phyloP scores from a whole-genome alignment of 495 filamentous ascomycete species.

The Aeminium ludgeri region DNA sequence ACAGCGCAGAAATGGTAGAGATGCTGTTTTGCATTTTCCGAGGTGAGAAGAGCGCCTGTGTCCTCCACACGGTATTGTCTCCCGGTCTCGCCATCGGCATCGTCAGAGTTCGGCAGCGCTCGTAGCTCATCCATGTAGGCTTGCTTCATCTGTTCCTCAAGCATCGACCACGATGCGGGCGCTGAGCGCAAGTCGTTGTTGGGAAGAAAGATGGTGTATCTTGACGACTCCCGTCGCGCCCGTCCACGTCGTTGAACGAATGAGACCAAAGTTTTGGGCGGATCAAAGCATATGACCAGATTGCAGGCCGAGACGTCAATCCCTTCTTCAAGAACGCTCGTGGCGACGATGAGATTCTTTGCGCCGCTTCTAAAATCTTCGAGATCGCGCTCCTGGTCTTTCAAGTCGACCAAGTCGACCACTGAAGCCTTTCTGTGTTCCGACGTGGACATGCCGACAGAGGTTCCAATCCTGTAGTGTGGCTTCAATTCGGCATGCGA shows the following conservation, averaged over 20 bases:
- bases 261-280: slow-evolving; percentile 58
- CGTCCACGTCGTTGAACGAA: slow-evolving; percentile 81
- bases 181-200: slow-evolving; percentile 24
- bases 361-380: slow-evolving; percentile 49
- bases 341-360: slow-evolving; percentile 66
- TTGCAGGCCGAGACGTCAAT: slow-evolving; percentile 80
- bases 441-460: slow-evolving; percentile 53
- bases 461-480: slow-evolving; percentile 44
- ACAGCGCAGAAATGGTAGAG: slow-evolving; percentile 64
- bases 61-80: slow-evolving; percentile 30
- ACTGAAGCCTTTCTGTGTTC: slow-evolving; percentile 34
- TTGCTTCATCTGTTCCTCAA: slow-evolving; percentile 59
- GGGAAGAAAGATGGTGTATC: slow-evolving; percentile 47
- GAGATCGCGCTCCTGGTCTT: slow-evolving; percentile 42
- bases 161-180: slow-evolving; percentile 36
- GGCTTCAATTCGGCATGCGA: slow-evolving; percentile 38
- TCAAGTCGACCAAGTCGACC: slow-evolving; percentile 40
- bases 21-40: slow-evolving; percentile 54
- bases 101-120: slow-evolving; percentile 28
- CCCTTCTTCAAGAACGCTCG: slow-evolving; percentile 79
- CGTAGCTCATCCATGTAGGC: slow-evolving; percentile 57
- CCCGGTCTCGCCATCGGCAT: slow-evolving; percentile 25
- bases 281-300: slow-evolving; percentile 70
- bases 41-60: slow-evolving; percentile 54
- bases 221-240: slow-evolving; percentile 55